Evolutionary conservation across 2,329 filamentous ascomycete genomes (phyloP), one percentile per base, ranked within the genome.

Genomic region (Septoria petroselini): DNA sequence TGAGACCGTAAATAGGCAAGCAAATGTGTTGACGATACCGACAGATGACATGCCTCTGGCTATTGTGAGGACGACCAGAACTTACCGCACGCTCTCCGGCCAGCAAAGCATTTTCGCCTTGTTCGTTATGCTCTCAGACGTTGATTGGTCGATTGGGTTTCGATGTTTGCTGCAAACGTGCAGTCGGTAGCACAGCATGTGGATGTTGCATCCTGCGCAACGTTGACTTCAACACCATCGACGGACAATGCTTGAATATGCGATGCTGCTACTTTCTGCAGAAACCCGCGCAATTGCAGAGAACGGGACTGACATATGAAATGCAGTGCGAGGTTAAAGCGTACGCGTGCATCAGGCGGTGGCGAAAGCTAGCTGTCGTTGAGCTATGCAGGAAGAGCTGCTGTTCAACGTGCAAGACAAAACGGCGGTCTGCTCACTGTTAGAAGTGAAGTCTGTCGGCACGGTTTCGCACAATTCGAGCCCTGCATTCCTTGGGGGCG

Each of bases 1-100:
- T 33, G 39, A 42, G 40, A 40, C 27, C 23, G 44, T 41, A 49
- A 35, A 38, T 53, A 53, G 50, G 44, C 29, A 19, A 49, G 41
- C 44, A 39, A 45, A 49, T 31, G n/a, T 48, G 29, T 49, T 48
- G 45, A 47, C 39, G 38, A 46, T 11, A 21, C 12, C 12, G 25
- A 17, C n/a, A 18, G 7, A 17, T 17, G 14, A 19, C 35, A 15
- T 19, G n/a, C n/a, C n/a, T n/a, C n/a, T n/a, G n/a, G n/a, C n/a
- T n/a, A n/a, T n/a, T n/a, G n/a, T n/a, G n/a, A n/a, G n/a, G n/a
- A n/a, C n/a, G n/a, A n/a, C n/a, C n/a, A n/a, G n/a, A n/a, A n/a
- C n/a, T n/a, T n/a, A n/a, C n/a, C n/a, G n/a, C n/a, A n/a, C n/a
- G n/a, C n/a, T n/a, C n/a, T n/a, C n/a, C n/a, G n/a, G n/a, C n/a